Evolutionary conservation across 257 asterid species (phyloP).

Genomic region (Solanum chmielewskii): DNA sequence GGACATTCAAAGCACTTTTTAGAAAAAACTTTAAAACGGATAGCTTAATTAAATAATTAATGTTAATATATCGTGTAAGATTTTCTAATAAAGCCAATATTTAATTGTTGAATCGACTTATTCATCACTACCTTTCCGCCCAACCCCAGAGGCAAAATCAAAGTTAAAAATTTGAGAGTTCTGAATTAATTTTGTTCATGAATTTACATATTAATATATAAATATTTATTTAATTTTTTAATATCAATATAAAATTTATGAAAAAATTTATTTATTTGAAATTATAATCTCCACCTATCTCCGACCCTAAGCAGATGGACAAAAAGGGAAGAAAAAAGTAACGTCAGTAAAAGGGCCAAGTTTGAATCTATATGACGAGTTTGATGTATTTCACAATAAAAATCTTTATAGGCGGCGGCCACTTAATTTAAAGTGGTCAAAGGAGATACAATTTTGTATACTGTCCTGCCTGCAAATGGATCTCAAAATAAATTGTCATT

Average conservation of each 20-base stretch:
- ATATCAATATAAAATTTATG: no score
- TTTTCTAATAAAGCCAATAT: not conserved
- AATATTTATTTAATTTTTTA: no score
- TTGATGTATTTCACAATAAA: not conserved
- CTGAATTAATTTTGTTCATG: no score
- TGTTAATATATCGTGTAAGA: not conserved
- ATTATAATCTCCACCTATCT: no score
- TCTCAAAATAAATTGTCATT: no score
- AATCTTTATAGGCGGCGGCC: not conserved
- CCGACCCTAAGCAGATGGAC: not conserved
- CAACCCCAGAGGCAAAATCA: no score
- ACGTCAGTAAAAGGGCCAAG: not conserved
- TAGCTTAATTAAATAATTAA: not conserved
- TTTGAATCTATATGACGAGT: not conserved
- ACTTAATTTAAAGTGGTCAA: not conserved
- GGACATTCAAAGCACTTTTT: not conserved
- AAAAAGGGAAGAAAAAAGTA: not conserved
- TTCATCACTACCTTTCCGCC: no score
- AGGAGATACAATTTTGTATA: not conserved
- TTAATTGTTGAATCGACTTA: no score
- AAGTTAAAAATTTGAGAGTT: no score
- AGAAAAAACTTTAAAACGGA: not conserved
- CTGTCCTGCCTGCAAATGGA: not conserved
- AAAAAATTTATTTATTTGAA: no score
- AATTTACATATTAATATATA: no score